phyloP scores from a whole-genome alignment of 495 filamentous ascomycete genomes.

The Trichoderma virens region DNA sequence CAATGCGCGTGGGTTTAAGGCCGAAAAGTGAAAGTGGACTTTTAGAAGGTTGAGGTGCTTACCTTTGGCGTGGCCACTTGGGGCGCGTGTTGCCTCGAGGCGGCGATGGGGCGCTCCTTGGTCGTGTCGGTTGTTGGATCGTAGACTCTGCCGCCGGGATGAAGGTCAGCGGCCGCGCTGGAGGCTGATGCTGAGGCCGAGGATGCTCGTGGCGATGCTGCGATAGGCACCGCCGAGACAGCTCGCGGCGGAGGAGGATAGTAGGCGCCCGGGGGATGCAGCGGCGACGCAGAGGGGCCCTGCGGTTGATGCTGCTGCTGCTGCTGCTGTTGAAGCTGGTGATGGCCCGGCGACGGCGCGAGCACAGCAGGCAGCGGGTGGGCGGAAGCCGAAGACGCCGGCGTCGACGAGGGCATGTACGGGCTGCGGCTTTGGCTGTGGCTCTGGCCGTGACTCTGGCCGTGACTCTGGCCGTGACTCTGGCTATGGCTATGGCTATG shows the following conservation, averaged over 20 bases:
- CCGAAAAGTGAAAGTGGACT: conserved; percentile 9
- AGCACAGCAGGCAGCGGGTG: conserved; percentile 5
- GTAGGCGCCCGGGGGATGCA: conserved; percentile 13
- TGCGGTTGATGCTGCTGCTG: not conserved
- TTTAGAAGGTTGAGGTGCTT: conserved; percentile 16
- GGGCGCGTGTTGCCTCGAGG: conserved; percentile 28
- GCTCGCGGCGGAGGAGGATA: conserved; percentile 15
- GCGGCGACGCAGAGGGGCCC: conserved; percentile 9
- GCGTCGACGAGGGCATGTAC: conserved; percentile 8
- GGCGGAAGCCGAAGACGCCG: not conserved
- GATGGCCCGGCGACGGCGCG: conserved; percentile 5
- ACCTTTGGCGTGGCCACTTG: conserved; percentile 33
- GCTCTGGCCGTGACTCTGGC: no score
- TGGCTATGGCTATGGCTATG: no score
- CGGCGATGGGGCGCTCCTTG: conserved; percentile 36
- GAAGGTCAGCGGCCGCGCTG: not conserved
- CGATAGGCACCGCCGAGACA: not conserved
- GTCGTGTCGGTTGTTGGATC: conserved; percentile 47
- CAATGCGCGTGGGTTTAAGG: conserved; percentile 12
- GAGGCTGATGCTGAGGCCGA: conserved; percentile 32
- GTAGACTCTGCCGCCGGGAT: conserved; percentile 41
- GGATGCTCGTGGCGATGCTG: conserved; percentile 7
- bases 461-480: no score
- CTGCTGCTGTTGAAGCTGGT: not conserved
- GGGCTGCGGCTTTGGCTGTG: conserved; percentile 6